Base-by-base conservation (phyloP, 805 yeast species). In the Sporopachydermia quercuum region DNA sequence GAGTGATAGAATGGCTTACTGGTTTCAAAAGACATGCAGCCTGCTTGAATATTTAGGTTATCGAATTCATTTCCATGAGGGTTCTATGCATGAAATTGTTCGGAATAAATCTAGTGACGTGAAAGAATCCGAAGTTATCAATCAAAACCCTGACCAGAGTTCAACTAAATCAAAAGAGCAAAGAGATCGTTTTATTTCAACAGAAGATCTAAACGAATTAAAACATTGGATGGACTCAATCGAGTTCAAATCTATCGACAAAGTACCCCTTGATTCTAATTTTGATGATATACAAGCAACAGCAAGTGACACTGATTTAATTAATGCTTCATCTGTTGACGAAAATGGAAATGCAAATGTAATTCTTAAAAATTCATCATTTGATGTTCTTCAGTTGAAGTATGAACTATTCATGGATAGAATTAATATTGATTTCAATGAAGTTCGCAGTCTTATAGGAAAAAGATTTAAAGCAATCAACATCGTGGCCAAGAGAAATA, bases 341-440 rank as follows among this genome's bases (percentile, higher is more conserved):
- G 47, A 60, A 6, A 41, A 45, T 6, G 47, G 45, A 23, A 36
- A 37, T 17, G 48, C 52, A 8, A 42, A 45, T 19, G 41, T 41
- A 3, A n/a, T n/a, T n/a, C n/a, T n/a, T n/a, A n/a, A n/a, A n/a
- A n/a, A n/a, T n/a, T n/a, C n/a, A n/a, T n/a, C n/a, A n/a, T n/a
- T n/a, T n/a, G n/a, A n/a, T n/a, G n/a, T n/a, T n/a, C 39, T 35
- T 17, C 38, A 39, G 18, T 38, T 45, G 18, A 41, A 54, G 16
- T 39, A 27, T 3, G 53, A 55, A 11, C 40, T 64, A 8, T 41
- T 46, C 3, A 23, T 23, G 30, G n/a, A 8, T 8, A 23, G n/a
- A 23, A n/a, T 23, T n/a, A 23, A 23, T 23, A 8, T 23, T 8
- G n/a, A 23, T n/a, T 23, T 23, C 30, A 23, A 23, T 23, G 30